Base-by-base conservation (phyloP, 1,284 basidiomycete genomes). In the Sporisorium graminicola region DNA sequence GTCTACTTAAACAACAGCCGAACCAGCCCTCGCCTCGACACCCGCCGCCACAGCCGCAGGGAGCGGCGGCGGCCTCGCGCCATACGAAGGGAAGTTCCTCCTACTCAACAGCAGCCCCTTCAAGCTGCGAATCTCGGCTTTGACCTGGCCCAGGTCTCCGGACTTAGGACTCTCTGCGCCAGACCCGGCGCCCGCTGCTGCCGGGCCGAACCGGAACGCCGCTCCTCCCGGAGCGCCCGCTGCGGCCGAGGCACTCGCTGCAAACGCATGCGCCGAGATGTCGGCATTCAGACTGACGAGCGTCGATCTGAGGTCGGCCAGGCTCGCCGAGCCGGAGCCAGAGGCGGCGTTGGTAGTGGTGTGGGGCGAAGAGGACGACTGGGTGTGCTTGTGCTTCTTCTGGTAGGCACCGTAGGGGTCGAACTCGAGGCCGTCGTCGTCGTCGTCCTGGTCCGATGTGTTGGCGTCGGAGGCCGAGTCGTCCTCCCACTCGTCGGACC, bases 81-180 rank as follows among this genome's bases (percentile, higher is more conserved):
- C 58, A 43, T 77, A 82, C 26, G 63, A 69, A 1, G 80, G 80
- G 54, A 82, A 82, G 46, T 82, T 82, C 47, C 80, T 67, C 14
- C 73, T 58, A 46, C 80, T 82, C 26, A 84, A 58, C 63, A 84
- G 29, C n/a, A 84, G 44, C 1, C 82, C 82, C 42, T 84, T 84
- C 50, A 84, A 53, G 35, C 77, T 82, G 20, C 82, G 63, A 33
- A 84, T 83, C 51, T 84, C 82, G 6, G 82, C 82, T 59, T 80
- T 80, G 58, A 84, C 74, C 75, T 83, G 82, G 16, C 68, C 79
- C n/a, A 80, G 50, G 49, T 80, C 79, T 3, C 66, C 79, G 0
- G 57, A 61, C 35, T 65, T 67, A 7, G 72, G 61, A 26, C 60
- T 68, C 27, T 67, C 64, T 2, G 63, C 35, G 6, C 75, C 70